Evolutionary conservation across 1,139 yeast genomes (phyloP), one percentile per base, ranked within the genome.

Genomic region (Citeromyces hawaiiensis): DNA sequence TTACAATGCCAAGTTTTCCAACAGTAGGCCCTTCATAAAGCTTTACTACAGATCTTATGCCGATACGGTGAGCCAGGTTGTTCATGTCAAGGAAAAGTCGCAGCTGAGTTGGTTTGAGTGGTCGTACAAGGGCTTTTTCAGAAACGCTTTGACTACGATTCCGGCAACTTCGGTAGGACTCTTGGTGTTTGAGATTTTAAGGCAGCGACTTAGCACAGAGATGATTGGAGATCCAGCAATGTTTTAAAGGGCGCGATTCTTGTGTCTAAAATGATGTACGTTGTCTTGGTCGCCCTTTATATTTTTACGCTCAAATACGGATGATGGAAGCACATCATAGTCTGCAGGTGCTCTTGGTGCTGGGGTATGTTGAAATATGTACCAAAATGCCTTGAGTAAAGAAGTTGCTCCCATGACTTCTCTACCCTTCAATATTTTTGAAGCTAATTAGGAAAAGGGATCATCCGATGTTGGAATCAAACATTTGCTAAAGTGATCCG

Each of bases 161-260:
- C 96, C 96, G 0, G 86, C 94, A 2, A 83, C 96, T 1, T 80
- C 93, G 38, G 71, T 86, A 38, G 96, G 96, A 0, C 63, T 88
- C 38, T 64, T 88, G 38, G 86, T 86, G 15, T 77, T 88, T 57
- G 96, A 88, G 57, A 79, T 85, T 32, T 71, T 85, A 72, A 66
- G 96, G 54, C 60, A 56, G 37, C 46, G 48, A 25, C 42, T 57
- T n/a, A 50, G 57, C 35, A 36, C 25, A 7, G 38, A 19, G n/a
- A 25, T 25, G 18, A 10, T 18, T 7, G 25, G 27, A 35, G 35
- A 14, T 17, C 3, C 14, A 23, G 37, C 15, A 4, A 5, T 17
- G 17, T 30, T 30, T 13, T 16, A 30, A 11, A 23, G 4, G 21
- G 7, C n/a, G n/a, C n/a, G n/a, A n/a, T n/a, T n/a, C n/a, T n/a